A percentile compares a stretch with the other conserved stretches of the same genome.
Conservation (phyloP, 345 rosid genomes). For the Stellera chamaejasme region DNA sequence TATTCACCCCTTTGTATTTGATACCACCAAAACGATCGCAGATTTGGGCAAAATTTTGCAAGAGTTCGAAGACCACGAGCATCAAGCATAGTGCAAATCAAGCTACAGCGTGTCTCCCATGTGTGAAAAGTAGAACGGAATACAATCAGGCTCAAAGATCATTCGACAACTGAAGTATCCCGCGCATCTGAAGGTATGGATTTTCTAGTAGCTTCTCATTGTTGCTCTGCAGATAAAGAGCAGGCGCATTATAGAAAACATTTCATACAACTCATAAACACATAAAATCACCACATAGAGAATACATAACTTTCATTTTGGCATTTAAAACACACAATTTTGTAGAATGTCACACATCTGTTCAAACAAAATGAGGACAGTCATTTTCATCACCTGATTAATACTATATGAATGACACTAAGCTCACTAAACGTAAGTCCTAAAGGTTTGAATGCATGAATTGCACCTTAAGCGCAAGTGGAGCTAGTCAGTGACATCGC, state of each 20-base stretch:
- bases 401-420: no score
- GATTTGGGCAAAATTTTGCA: constrained; percentile 8
- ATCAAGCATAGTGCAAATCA: constrained; percentile 1
- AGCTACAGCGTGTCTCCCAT: constrained; percentile 1
- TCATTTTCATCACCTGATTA: no score
- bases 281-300: background rate
- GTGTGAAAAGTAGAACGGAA: constrained; percentile 10
- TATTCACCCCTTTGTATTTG: constrained; percentile 1
- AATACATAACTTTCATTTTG: no score
- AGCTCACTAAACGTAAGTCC: no score
- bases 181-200: constrained; percentile 96
- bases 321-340: no score
- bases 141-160: constrained; percentile 35
- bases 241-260: background rate
- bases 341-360: no score
- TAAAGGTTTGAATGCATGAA: no score
- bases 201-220: constrained; percentile 94
- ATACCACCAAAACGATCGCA: constrained; percentile 6
- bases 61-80: constrained; percentile 3
- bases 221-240: constrained; percentile 61
- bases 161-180: constrained; percentile 84
- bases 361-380: no score
- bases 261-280: no score
- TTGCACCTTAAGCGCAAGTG: no score
- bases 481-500: no score